These are phyloP conservation scores for Gyrodon lividus DNA, from an alignment of 768 basidiomycete genomes.

Conservation along the genomic window DNA sequence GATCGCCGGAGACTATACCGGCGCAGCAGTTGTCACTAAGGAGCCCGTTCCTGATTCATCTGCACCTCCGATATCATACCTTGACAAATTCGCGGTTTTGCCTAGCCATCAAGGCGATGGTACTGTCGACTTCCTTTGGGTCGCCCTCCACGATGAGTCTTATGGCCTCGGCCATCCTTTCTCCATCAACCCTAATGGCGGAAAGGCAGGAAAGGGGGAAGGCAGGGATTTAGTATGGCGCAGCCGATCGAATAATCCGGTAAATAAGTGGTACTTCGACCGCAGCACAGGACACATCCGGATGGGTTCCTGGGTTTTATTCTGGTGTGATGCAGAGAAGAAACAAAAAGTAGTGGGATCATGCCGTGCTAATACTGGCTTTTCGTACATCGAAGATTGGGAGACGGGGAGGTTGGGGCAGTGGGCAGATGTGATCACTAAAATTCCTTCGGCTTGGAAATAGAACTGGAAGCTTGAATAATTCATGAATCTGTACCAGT, in stretches of 20 bases:
- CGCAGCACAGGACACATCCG: slow-evolving; percentile 88
- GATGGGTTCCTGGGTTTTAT: slow-evolving; percentile 86
- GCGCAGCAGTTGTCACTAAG: slow-evolving; percentile 90
- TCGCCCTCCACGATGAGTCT: slow-evolving; percentile 96
- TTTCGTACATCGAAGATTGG: slow-evolving; percentile 75
- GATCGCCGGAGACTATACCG: slow-evolving; percentile 92
- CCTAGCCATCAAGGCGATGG: slow-evolving; percentile 96
- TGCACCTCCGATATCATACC: slow-evolving; percentile 69
- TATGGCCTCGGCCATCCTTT: slow-evolving; percentile 93
- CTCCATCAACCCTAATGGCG: slow-evolving; percentile 94
- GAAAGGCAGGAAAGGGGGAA: slow-evolving; percentile 83
- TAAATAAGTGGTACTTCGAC: slow-evolving; percentile 99
- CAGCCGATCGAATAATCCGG: slow-evolving; percentile 86
- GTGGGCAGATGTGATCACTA: slow-evolving; percentile 68
- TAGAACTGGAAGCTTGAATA: slow-evolving; percentile 21
- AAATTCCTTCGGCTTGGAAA: slow-evolving; percentile 81
- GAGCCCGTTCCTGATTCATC: slow-evolving; percentile 39
- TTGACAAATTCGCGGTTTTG: slow-evolving; percentile 98
- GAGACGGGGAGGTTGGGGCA: slow-evolving; percentile 66
- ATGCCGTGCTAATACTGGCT: slow-evolving; percentile 56
- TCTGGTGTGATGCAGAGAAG: slow-evolving; percentile 98
- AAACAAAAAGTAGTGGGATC: slow-evolving; percentile 69
- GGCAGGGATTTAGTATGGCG: slow-evolving; percentile 98
- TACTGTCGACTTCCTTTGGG: slow-evolving; percentile 99
- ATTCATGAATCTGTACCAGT: slow-evolving; percentile 1